phyloP scores from a whole-genome alignment of 2,329 filamentous ascomycete genomes.

The Talaromyces sp. region DNA sequence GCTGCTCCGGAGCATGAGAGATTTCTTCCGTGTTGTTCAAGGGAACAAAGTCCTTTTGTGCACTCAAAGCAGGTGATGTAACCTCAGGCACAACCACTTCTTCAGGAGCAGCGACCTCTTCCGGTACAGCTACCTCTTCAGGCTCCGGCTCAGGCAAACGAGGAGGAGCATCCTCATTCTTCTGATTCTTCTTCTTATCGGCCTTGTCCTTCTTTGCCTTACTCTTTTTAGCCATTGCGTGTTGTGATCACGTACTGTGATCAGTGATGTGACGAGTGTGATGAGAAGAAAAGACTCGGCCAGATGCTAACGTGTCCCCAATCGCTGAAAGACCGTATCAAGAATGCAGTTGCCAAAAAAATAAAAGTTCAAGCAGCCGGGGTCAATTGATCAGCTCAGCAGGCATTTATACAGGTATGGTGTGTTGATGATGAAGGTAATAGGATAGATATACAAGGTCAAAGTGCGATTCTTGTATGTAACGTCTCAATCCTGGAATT shows the following conservation, averaged over 20 bases:
- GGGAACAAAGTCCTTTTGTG: background rate
- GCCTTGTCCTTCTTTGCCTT: conserved; percentile 22
- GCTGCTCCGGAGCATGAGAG: conserved; percentile 5
- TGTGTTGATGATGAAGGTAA: conserved; percentile 12
- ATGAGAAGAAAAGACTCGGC: background rate
- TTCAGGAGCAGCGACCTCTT: background rate
- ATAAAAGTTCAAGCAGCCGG: background rate
- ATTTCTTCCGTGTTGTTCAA: background rate
- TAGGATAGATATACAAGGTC: conserved; percentile 13
- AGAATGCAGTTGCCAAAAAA: background rate
- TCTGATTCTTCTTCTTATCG: conserved; percentile 21
- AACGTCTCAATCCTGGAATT: background rate
- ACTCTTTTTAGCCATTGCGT: conserved; percentile 19
- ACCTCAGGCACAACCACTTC: background rate
- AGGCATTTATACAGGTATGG: conserved; percentile 16
- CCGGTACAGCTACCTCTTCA: background rate
- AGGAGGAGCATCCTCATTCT: conserved; percentile 6
- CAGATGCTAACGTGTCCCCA: conserved; percentile 26
- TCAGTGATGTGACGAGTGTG: conserved; percentile 1
- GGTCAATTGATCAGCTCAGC: conserved; percentile 1
- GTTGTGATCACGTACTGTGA: conserved; percentile 9
- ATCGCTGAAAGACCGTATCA: conserved; percentile 8
- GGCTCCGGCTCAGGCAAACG: background rate
- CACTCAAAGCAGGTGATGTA: background rate
- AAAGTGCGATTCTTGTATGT: background rate